Base-by-base conservation (phyloP, 495 filamentous ascomycete genomes). In the Aspergillus ostianus region DNA sequence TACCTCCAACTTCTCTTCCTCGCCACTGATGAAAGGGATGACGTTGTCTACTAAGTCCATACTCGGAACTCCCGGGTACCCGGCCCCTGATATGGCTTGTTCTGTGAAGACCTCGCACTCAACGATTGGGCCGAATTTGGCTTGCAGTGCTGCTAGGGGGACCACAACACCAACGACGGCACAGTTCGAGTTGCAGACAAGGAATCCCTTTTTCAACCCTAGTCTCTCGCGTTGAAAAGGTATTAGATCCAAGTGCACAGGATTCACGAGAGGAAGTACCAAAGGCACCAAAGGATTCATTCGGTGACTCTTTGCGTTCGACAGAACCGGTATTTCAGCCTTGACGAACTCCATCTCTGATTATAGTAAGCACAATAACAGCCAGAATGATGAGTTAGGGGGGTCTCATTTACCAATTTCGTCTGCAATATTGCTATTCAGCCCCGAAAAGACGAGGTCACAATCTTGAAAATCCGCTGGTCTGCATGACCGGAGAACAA, bases 131-230 rank as follows among this genome's bases (percentile, higher is more conserved):
- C 90, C 91, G 68, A 93, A 92, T 64, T 82, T 82, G 44, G 87
- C 82, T 71, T 90, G 85, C 41, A 95, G 82, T 21, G 89, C 91
- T 19, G 90, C 90, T 67, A 93, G 89, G n/a, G 91, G 91, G 57
- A 93, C 91, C 50, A 93, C 91, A 53, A 94, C 81, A n/a, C 91
- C 91, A 67, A 93, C 93, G 56, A 93, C 91, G 20, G 90, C 90
- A 75, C 91, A 95, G 79, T 95, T 94, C 57, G 89, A 92, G 77
- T 94, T 94, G 79, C 90, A 93, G 44, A 93, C 88, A 53, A 94
- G 71, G 73, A 93, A 92, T 12, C 91, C 91, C 71, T 88, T 90
- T 57, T 86, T 75, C 44, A 91, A 76, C 17, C 74, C 75, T 61
- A 85, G 82, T 6, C 85, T 77, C 66, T 81, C 78, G 46, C 86